phyloP scores from a whole-genome alignment of 257 asterid species.

The Eustoma russellianum region DNA sequence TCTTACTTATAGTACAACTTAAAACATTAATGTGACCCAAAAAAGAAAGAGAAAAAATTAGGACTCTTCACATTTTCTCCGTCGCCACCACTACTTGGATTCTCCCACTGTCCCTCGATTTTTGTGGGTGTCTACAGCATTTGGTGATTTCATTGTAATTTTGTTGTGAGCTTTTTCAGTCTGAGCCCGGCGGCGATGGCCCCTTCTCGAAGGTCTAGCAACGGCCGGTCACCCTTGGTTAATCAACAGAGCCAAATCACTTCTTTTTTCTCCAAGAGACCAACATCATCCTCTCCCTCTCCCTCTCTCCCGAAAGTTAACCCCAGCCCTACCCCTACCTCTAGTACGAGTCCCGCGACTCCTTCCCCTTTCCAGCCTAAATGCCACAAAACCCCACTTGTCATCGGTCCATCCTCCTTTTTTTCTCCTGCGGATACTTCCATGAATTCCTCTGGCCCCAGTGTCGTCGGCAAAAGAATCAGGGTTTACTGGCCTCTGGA shows the following conservation, averaged over 20 bases:
- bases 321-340: conserved; percentile 33
- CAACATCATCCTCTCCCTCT: conserved; percentile 29
- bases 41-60: background rate
- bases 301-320: conserved; percentile 22
- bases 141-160: too few relatives aligned
- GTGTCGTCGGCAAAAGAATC: conserved; percentile 39
- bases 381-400: conserved; percentile 41
- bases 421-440: conserved; percentile 22
- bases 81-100: too few relatives aligned
- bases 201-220: conserved; percentile 47
- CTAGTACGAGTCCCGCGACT: conserved; percentile 29
- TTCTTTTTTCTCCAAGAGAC: conserved; percentile 56
- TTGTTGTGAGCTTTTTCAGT: too few relatives aligned
- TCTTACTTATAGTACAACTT: background rate
- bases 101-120: too few relatives aligned
- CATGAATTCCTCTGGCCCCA: conserved; percentile 33
- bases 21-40: too few relatives aligned
- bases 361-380: conserved; percentile 37
- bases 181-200: conserved; percentile 3
- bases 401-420: conserved; percentile 28
- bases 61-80: background rate
- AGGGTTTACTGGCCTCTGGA: conserved; percentile 84
- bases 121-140: too few relatives aligned
- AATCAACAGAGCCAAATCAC: conserved; percentile 85
- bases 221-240: conserved; percentile 86